These are phyloP conservation scores for Diaporthe sp. DNA, from an alignment of 2,329 filamentous ascomycete genomes.

Conservation along the genomic window DNA sequence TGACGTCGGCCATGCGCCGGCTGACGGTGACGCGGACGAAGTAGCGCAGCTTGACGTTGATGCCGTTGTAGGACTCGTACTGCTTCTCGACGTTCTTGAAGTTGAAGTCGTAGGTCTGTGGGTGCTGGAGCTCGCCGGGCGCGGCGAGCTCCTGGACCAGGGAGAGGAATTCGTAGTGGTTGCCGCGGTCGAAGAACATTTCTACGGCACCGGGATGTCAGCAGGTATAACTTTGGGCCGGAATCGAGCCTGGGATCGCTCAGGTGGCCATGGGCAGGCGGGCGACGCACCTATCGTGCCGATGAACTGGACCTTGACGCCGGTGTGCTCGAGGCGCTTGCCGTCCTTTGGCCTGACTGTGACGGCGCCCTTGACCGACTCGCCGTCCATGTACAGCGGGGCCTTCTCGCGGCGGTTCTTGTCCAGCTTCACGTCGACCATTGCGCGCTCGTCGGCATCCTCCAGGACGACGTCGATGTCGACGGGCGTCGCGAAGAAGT, in stretches of 20 bases:
- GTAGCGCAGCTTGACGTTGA: constrained; percentile 99
- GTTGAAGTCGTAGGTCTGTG: constrained; percentile 98
- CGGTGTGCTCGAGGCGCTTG: constrained; percentile 96
- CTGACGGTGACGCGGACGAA: constrained; percentile 98
- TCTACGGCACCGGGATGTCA: constrained; percentile 68
- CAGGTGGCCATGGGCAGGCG: neutral
- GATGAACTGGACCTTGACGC: constrained; percentile 99
- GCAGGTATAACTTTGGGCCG: neutral
- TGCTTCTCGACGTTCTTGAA: constrained; percentile 99
- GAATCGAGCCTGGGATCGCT: neutral
- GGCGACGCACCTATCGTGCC: constrained; percentile 86
- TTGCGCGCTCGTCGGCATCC: constrained; percentile 92
- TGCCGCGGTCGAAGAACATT: constrained; percentile 99
- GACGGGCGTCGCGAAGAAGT: constrained; percentile 97
- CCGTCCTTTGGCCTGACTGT: constrained; percentile 98
- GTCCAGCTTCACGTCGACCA: constrained; percentile 98
- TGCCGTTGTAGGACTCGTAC: constrained; percentile 99
- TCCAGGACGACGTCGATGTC: constrained; percentile 99
- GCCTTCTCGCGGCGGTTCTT: constrained; percentile 98
- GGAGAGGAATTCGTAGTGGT: constrained; percentile 99
- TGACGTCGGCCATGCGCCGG: constrained; percentile 96
- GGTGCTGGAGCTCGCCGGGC: constrained; percentile 97
- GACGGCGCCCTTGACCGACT: constrained; percentile 96
- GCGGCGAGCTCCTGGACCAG: constrained; percentile 97
- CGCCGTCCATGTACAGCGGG: constrained; percentile 96